Evolutionary conservation across 192 early-diverging fungal genomes (phyloP).

Genomic region (Backusella psychrophila): DNA sequence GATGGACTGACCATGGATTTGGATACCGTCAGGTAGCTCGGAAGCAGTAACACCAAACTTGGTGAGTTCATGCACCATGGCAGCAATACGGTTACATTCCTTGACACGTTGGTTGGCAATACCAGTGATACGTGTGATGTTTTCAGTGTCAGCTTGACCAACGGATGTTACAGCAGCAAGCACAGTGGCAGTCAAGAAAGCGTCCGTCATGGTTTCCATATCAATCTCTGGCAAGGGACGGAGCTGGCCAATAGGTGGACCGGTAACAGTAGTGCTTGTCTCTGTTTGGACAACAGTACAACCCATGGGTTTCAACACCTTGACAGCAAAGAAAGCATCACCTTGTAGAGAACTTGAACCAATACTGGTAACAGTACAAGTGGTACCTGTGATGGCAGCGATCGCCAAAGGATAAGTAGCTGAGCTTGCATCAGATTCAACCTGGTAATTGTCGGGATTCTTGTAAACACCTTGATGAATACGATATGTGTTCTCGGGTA

Average conservation of each 20-base stretch:
- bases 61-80: slow-evolving; percentile 91
- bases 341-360: slow-evolving; percentile 89
- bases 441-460: slow-evolving; percentile 81
- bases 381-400: slow-evolving; percentile 91
- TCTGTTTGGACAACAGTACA: slow-evolving; percentile 87
- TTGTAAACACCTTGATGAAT: slow-evolving; percentile 77
- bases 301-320: slow-evolving; percentile 90
- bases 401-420: slow-evolving; percentile 98
- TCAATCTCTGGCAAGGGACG: slow-evolving; percentile 75
- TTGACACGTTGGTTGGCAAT: slow-evolving; percentile 98
- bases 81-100: slow-evolving; percentile 97
- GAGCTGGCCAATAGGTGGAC: slow-evolving; percentile 73
- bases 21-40: slow-evolving; percentile 91
- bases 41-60: slow-evolving; percentile 84
- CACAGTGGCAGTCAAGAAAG: slow-evolving; percentile 95
- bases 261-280: slow-evolving; percentile 85
- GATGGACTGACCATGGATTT: slow-evolving; percentile 68
- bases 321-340: slow-evolving; percentile 86
- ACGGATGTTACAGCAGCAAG: slow-evolving; percentile 83
- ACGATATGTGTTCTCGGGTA: slow-evolving; percentile 76
- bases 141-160: slow-evolving; percentile 41
- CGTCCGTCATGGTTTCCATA: slow-evolving; percentile 99
- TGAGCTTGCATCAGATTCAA: slow-evolving; percentile 96
- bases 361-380: slow-evolving; percentile 89
- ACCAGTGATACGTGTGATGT: slow-evolving; percentile 84